Evolutionary conservation across 192 early-diverging fungal genomes (phyloP), one percentile per base, ranked within the genome.

Genomic region (Coemansia furcata): DNA sequence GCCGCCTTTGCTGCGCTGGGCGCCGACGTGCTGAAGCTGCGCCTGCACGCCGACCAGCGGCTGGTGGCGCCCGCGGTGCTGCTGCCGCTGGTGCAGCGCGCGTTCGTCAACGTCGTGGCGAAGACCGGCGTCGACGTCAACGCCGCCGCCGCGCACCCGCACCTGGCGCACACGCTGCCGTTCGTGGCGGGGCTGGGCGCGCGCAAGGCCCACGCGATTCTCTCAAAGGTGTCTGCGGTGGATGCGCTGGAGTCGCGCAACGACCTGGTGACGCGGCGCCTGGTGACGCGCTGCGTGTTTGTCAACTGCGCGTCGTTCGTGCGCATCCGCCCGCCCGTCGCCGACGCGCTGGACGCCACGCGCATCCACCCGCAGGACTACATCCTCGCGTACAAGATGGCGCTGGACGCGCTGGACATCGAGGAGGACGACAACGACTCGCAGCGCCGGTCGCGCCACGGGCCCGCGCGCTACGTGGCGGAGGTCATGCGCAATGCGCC

Each of bases 321-420:
- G 57, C 89, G 92, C 38, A 90, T 99, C 46, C 88, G 87, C 15
- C 85, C 85, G 50, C 65, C 81, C 7, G 81, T 80, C n/a, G 75
- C 84, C 44, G 96, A 98, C 72, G 84, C 94, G 33, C 82, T 99
- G 37, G 97, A 99, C 78, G 90, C 92, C 60, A 99, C 95, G 35
- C 88, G 95, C 42, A 93, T 99, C 54, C 97, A 98, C 74, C 94
- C 94, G 6, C 90, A 96, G 76, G 93, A 98, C 73, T 99, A 99
- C 69, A 91, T 92, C 36, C 78, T 98, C 42, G 96, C 96, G 1
- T 87, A 96, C 35, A 95, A 99, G 80, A 98, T 98, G 95, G 95
- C 93, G 12, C 89, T 92, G 5, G 96, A 97, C 72, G 95, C 96
- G 1, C 78, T 98, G 50, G 97, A 97, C 71, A 87, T 95, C 60